Percentiles rank a stretch among this genome's conserved stretches.
phyloP scores from a whole-genome alignment of 2,329 filamentous ascomycete species.

The Pyricularia grisea region DNA sequence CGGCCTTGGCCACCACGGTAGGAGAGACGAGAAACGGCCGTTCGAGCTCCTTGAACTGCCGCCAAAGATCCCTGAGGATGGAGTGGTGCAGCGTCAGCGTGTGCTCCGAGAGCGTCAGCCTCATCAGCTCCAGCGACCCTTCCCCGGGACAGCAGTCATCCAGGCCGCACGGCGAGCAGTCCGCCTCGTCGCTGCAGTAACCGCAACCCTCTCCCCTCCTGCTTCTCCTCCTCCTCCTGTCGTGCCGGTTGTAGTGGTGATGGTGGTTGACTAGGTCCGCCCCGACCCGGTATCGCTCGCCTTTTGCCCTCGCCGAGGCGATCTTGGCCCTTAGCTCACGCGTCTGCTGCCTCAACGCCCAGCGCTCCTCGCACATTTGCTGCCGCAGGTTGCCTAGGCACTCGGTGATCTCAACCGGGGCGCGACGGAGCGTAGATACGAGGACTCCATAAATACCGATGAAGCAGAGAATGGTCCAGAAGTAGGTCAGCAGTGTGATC shows the following conservation, averaged over 20 bases:
- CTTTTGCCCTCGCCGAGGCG: background rate
- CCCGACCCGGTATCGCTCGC: background rate
- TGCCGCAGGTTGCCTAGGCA: slow-evolving; percentile 10
- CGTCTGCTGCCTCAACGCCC: slow-evolving; percentile 12
- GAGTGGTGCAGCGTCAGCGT: slow-evolving; percentile 12
- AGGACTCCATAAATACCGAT: slow-evolving; percentile 12
- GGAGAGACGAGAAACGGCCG: slow-evolving; percentile 10
- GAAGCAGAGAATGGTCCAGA: slow-evolving; percentile 11
- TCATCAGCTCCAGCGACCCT: background rate
- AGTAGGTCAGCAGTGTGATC: slow-evolving; percentile 8
- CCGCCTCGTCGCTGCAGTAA: background rate
- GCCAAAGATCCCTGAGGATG: slow-evolving; percentile 11
- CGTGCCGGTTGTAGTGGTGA: slow-evolving; percentile 4
- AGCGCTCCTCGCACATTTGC: slow-evolving; percentile 12
- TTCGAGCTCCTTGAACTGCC: slow-evolving; percentile 13
- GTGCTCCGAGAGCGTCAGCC: slow-evolving; percentile 10
- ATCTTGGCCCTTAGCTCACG: slow-evolving; percentile 9
- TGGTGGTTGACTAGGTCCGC: slow-evolving; percentile 5
- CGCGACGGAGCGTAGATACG: slow-evolving; percentile 10
- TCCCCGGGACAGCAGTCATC: background rate
- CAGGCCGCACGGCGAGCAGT: background rate
- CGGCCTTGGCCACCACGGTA: slow-evolving; percentile 8
- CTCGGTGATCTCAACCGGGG: slow-evolving; percentile 11
- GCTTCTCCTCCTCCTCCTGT: slow-evolving; percentile 4
- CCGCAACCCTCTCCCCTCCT: background rate